A percentile compares a stretch with the other conserved stretches of the same genome.
These are phyloP conservation scores for Colletotrichum lentis DNA, from an alignment of 2,329 filamentous ascomycete genomes.

Conservation along the genomic window DNA sequence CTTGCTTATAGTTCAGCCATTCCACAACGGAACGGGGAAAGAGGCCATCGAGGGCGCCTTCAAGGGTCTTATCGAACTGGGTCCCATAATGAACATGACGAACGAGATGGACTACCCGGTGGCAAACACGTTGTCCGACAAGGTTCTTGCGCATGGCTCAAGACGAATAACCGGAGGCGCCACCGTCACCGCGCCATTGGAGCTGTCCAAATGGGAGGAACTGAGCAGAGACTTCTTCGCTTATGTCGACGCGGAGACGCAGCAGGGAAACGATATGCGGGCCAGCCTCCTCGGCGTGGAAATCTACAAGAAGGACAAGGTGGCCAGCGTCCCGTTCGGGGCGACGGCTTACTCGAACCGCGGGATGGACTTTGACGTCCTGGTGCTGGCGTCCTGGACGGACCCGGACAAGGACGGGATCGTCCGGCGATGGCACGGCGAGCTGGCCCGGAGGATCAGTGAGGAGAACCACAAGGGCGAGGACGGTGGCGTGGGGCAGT, in stretches of 20 bases:
- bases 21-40: slow-evolving; percentile 50
- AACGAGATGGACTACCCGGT: slow-evolving; percentile 52
- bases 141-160: slow-evolving; percentile 48
- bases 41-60: slow-evolving; percentile 48
- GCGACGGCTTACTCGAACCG: slow-evolving; percentile 57
- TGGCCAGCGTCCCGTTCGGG: slow-evolving; percentile 46
- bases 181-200: slow-evolving; percentile 54
- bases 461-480: slow-evolving; percentile 40
- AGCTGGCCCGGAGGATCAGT: slow-evolving; percentile 43
- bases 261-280: slow-evolving; percentile 41
- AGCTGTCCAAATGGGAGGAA: slow-evolving; percentile 44
- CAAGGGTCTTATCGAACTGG: slow-evolving; percentile 42
- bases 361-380: slow-evolving; percentile 54
- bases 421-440: slow-evolving; percentile 51
- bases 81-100: slow-evolving; percentile 49
- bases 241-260: slow-evolving; percentile 39
- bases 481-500: slow-evolving; percentile 41
- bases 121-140: slow-evolving; percentile 51
- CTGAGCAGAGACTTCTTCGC: slow-evolving; percentile 46
- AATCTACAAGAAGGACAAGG: slow-evolving; percentile 51
- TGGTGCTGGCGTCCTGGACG: slow-evolving; percentile 53
- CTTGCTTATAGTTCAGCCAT: slow-evolving; percentile 43
- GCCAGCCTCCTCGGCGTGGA: slow-evolving; percentile 52
- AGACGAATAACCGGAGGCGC: slow-evolving; percentile 53
- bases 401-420: slow-evolving; percentile 47